A percentile compares a stretch with the other conserved stretches of the same genome.
Evolutionary conservation across 768 basidiomycete genomes (phyloP).

Genomic region (Rhizopogon roseolus): DNA sequence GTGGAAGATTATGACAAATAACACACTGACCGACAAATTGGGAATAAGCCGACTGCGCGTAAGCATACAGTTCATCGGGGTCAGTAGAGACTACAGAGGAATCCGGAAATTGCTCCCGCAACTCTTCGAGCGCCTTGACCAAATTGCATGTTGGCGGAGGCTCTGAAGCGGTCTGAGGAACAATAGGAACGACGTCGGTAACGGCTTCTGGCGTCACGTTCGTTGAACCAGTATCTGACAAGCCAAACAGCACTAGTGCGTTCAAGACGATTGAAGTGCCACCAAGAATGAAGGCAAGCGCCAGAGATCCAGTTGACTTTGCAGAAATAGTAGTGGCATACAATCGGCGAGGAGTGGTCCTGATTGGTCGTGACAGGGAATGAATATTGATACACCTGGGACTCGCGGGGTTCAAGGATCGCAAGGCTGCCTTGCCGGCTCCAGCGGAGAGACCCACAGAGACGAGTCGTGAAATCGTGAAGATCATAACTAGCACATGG

Average conservation of each 20-base stretch:
- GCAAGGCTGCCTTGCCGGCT: neutral
- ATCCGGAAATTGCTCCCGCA: slow-evolving; percentile 37
- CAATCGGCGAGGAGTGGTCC: neutral
- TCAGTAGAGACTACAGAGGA: slow-evolving; percentile 43
- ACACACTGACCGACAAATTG: slow-evolving; percentile 43
- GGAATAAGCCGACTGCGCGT: slow-evolving; percentile 62
- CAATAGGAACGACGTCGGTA: neutral
- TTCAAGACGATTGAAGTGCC: slow-evolving; percentile 6
- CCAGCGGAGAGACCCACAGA: neutral
- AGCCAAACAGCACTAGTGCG: neutral
- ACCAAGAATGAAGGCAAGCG: slow-evolving; percentile 2
- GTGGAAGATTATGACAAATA: slow-evolving; percentile 26
- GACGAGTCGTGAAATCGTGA: slow-evolving; percentile 6
- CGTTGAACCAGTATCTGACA: neutral
- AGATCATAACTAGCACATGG: slow-evolving; percentile 6
- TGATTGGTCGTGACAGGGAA: neutral
- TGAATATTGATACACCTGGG: slow-evolving; percentile 1
- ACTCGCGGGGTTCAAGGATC: neutral
- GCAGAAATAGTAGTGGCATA: neutral
- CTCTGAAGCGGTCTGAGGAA: neutral
- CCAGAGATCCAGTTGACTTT: neutral
- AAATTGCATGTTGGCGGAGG: slow-evolving; percentile 21
- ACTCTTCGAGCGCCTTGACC: slow-evolving; percentile 42
- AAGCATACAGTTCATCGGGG: slow-evolving; percentile 41
- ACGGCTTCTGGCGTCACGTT: neutral